Evolutionary conservation across 139 green algal genomes (phyloP).

Genomic region (Picochlorum sp.): DNA sequence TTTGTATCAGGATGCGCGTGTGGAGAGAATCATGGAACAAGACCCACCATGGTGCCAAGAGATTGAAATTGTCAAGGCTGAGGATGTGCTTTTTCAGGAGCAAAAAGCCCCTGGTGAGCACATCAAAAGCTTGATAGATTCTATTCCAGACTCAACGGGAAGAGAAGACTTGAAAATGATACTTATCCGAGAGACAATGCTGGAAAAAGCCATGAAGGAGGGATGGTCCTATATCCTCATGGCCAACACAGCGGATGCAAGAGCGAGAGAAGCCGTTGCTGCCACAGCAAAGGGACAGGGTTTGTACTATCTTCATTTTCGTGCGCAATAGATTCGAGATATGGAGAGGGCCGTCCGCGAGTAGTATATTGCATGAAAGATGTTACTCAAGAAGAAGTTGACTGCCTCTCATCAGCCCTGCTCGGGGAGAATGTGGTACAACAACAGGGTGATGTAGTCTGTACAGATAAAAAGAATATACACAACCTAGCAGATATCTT

Average conservation of each 20-base stretch:
- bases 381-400: slow-evolving; percentile 9
- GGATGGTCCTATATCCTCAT: slow-evolving; percentile 44
- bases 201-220: slow-evolving; percentile 15
- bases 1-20: slow-evolving; percentile 27
- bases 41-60: no score
- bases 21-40: background rate
- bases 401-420: background rate
- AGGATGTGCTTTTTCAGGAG: background rate
- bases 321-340: slow-evolving; percentile 42
- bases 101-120: background rate
- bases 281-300: slow-evolving; percentile 60
- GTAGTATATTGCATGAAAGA: slow-evolving; percentile 21
- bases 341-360: background rate
- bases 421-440: background rate
- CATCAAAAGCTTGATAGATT: slow-evolving; percentile 13
- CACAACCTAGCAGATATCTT: slow-evolving; percentile 20
- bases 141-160: slow-evolving; percentile 52
- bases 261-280: slow-evolving; percentile 46
- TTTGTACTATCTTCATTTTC: slow-evolving; percentile 49
- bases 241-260: slow-evolving; percentile 37
- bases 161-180: slow-evolving; percentile 50
- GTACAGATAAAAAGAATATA: slow-evolving; percentile 12
- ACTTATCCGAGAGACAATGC: slow-evolving; percentile 48
- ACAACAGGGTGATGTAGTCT: background rate
- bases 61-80: background rate